phyloP scores from a whole-genome alignment of 345 rosid genomes.

The Hevea brasiliensis region DNA sequence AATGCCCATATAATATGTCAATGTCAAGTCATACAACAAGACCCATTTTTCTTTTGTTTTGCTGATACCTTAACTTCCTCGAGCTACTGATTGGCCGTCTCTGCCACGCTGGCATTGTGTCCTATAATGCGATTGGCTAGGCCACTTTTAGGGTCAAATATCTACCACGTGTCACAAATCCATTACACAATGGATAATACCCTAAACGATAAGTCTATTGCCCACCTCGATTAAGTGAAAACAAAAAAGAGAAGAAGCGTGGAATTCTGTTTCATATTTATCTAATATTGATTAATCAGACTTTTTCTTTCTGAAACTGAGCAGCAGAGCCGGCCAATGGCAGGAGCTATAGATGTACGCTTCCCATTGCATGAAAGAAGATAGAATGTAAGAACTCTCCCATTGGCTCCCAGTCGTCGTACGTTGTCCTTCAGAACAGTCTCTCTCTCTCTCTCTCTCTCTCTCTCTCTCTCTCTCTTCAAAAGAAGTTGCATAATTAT shows the following conservation, averaged over 20 bases:
- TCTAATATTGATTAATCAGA: too few species aligned
- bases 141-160: slow-evolving; percentile 32
- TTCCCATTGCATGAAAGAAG: slow-evolving; percentile 34
- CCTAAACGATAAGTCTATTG: slow-evolving; percentile 28
- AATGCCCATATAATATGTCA: background rate
- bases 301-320: slow-evolving; percentile 20
- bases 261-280: slow-evolving; percentile 4
- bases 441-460: background rate
- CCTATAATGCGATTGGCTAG: slow-evolving; percentile 57
- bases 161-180: slow-evolving; percentile 48
- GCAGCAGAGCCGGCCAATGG: slow-evolving; percentile 54
- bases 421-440: slow-evolving; percentile 28
- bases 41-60: slow-evolving; percentile 11
- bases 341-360: slow-evolving; percentile 33
- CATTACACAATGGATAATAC: slow-evolving; percentile 41
- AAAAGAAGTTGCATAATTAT: slow-evolving; percentile 38
- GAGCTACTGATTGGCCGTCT: slow-evolving; percentile 72
- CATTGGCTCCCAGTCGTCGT: slow-evolving; percentile 49
- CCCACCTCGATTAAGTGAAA: slow-evolving; percentile 40
- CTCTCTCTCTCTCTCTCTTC: background rate
- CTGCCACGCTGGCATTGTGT: slow-evolving; percentile 53
- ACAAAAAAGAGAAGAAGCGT: background rate
- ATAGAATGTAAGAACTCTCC: slow-evolving; percentile 39
- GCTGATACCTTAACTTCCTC: slow-evolving; percentile 83
- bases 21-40: background rate